These are phyloP conservation scores for Fusarium falciforme DNA, from an alignment of 2,329 filamentous ascomycete species.

Conservation along the genomic window DNA sequence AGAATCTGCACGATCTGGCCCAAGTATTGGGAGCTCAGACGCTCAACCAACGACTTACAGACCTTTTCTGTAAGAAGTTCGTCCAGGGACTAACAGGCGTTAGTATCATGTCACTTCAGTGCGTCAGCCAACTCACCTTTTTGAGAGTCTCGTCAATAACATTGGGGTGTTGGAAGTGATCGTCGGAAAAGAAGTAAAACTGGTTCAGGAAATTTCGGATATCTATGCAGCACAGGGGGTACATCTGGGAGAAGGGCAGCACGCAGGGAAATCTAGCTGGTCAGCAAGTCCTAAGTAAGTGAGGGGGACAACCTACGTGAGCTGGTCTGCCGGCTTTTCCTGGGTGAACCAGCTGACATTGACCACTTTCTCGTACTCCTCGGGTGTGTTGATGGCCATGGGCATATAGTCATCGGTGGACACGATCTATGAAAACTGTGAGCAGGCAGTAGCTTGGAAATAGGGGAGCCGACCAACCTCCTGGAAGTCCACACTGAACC, in stretches of 20 bases:
- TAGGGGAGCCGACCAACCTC: slow-evolving; percentile 66
- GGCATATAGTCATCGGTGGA: slow-evolving; percentile 99
- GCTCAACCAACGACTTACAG: slow-evolving; percentile 88
- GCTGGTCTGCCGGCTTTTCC: slow-evolving; percentile 79
- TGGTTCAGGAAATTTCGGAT: slow-evolving; percentile 98
- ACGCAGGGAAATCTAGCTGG: slow-evolving; percentile 83
- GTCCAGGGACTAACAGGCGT: slow-evolving; percentile 81
- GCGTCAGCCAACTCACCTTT: slow-evolving; percentile 61
- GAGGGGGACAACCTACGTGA: slow-evolving; percentile 67
- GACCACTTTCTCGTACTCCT: slow-evolving; percentile 95
- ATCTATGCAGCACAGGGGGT: slow-evolving; percentile 96
- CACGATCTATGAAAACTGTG: slow-evolving; percentile 63
- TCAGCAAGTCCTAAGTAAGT: slow-evolving; percentile 7
- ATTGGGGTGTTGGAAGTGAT: slow-evolving; percentile 91
- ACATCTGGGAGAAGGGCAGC: slow-evolving; percentile 99
- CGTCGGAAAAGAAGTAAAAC: slow-evolving; percentile 97
- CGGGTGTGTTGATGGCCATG: slow-evolving; percentile 91
- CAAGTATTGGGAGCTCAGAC: slow-evolving; percentile 90
- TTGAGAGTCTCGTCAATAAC: slow-evolving; percentile 92
- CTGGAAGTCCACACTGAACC: slow-evolving; percentile 96
- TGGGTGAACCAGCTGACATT: slow-evolving; percentile 97
- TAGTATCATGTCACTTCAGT: not conserved
- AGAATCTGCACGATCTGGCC: slow-evolving; percentile 98
- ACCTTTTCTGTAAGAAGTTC: slow-evolving; percentile 94
- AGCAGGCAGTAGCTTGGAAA: not conserved